These are phyloP conservation scores for Tylopilus subfusipes DNA, from an alignment of 768 basidiomycete genomes.

Conservation along the genomic window DNA sequence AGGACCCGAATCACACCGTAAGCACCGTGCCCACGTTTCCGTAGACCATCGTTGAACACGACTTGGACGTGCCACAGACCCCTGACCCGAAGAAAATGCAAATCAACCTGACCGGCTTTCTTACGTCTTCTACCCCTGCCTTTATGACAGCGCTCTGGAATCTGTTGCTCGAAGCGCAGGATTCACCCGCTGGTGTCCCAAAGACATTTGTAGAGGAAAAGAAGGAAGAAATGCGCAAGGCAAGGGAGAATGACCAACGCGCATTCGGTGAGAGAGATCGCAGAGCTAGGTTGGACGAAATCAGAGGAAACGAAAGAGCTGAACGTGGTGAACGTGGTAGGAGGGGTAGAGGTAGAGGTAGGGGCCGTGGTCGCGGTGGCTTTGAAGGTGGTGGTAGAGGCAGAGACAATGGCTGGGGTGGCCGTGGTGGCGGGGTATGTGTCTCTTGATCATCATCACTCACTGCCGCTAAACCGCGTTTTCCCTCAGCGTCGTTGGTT, in stretches of 20 bases:
- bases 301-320: conserved; percentile 58
- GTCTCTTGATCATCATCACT: neutral
- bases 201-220: conserved; percentile 87
- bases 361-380: conserved; percentile 48
- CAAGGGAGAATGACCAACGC: conserved; percentile 57
- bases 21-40: conserved; percentile 20
- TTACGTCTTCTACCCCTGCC: conserved; percentile 76
- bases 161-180: conserved; percentile 90
- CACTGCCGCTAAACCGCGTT: conserved; percentile 8
- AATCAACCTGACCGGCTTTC: conserved; percentile 89
- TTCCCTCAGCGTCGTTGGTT: conserved; percentile 42
- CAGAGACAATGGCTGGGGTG: conserved; percentile 65
- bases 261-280: conserved; percentile 71
- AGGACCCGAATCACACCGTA: conserved; percentile 82
- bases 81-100: conserved; percentile 96
- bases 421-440: conserved; percentile 52
- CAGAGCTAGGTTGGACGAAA: conserved; percentile 63
- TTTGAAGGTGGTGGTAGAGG: conserved; percentile 50
- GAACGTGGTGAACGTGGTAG: conserved; percentile 41
- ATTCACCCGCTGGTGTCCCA: conserved; percentile 84
- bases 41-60: neutral
- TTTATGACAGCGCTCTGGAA: conserved; percentile 93
- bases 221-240: conserved; percentile 84
- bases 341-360: conserved; percentile 56
- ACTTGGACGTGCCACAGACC: conserved; percentile 42